Percentiles rank a stretch among this genome's conserved stretches.
These are phyloP conservation scores for Pyrenochaeta sp. DNA, from an alignment of 2,329 filamentous ascomycete species.

Conservation along the genomic window DNA sequence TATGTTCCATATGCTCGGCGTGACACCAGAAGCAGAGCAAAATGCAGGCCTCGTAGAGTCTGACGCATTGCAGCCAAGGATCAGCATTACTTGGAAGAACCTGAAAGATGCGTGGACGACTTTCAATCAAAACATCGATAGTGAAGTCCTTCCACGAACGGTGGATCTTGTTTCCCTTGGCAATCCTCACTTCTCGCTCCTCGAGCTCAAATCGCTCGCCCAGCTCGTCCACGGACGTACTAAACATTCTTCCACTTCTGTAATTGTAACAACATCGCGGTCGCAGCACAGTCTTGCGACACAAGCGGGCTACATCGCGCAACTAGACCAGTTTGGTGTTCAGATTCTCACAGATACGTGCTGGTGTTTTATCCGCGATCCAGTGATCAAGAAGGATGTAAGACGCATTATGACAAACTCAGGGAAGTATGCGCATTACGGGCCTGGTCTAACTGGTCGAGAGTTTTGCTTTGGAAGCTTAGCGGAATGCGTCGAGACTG, in stretches of 20 bases:
- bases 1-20: conserved; percentile 55
- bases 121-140: background rate
- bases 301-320: conserved; percentile 37
- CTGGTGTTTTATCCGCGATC: conserved; percentile 57
- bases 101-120: conserved; percentile 1
- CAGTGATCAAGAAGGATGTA: conserved; percentile 39
- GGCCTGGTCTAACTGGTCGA: conserved; percentile 27
- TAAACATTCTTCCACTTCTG: conserved; percentile 15
- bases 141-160: background rate
- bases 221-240: conserved; percentile 34
- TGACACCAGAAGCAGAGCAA: conserved; percentile 49
- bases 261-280: conserved; percentile 23
- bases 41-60: no score
- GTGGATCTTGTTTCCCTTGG: conserved; percentile 54
- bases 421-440: conserved; percentile 57
- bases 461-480: conserved; percentile 33
- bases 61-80: no score
- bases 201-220: conserved; percentile 46
- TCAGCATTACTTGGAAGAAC: background rate
- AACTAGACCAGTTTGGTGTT: conserved; percentile 49
- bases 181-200: conserved; percentile 55
- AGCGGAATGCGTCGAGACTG: conserved; percentile 25
- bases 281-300: conserved; percentile 22
- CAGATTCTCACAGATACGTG: conserved; percentile 55
- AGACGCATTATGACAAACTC: conserved; percentile 56